Percentiles rank a stretch among this genome's conserved stretches.
Evolutionary conservation across 768 basidiomycete genomes (phyloP).

Genomic region (Antrodiella citrinella): DNA sequence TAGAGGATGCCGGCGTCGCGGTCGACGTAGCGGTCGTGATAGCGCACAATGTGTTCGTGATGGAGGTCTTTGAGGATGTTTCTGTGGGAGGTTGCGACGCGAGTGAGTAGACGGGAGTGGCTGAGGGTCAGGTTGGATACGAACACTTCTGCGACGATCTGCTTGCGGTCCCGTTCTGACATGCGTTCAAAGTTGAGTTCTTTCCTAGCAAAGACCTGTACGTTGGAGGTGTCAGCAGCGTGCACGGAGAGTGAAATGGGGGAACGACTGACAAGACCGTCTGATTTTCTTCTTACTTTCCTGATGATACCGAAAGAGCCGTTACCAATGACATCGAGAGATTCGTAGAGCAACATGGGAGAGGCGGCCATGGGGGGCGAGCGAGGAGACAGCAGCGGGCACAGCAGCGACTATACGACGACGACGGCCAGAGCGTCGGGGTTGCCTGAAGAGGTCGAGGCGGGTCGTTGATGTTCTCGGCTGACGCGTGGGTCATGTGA

Average conservation of each 20-base stretch:
- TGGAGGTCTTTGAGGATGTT: conserved; percentile 95
- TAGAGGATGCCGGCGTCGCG: conserved; percentile 86
- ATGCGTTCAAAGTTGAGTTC: conserved; percentile 97
- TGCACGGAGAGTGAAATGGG: background rate
- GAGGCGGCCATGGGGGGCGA: conserved; percentile 16
- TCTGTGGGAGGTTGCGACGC: conserved; percentile 30
- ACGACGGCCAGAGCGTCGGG: too few species aligned
- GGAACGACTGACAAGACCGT: conserved; percentile 60
- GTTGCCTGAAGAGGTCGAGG: too few species aligned
- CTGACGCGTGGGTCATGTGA: too few species aligned
- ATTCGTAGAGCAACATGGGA: conserved; percentile 72
- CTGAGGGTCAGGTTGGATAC: conserved; percentile 24
- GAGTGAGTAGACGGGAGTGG: background rate
- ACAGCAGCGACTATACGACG: too few species aligned
- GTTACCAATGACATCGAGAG: conserved; percentile 90
- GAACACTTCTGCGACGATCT: conserved; percentile 97
- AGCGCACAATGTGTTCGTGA: conserved; percentile 94
- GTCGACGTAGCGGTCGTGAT: conserved; percentile 89
- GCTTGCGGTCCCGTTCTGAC: conserved; percentile 92
- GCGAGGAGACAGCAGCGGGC: too few species aligned
- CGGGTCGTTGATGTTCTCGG: too few species aligned
- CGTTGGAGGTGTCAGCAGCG: conserved; percentile 3
- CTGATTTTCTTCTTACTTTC: conserved; percentile 80
- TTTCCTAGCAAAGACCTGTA: conserved; percentile 81
- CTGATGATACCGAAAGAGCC: conserved; percentile 97